Percentiles rank a stretch among this genome's conserved stretches.
Conservation (phyloP, 768 basidiomycete species). For the Crucibulum laeve region DNA sequence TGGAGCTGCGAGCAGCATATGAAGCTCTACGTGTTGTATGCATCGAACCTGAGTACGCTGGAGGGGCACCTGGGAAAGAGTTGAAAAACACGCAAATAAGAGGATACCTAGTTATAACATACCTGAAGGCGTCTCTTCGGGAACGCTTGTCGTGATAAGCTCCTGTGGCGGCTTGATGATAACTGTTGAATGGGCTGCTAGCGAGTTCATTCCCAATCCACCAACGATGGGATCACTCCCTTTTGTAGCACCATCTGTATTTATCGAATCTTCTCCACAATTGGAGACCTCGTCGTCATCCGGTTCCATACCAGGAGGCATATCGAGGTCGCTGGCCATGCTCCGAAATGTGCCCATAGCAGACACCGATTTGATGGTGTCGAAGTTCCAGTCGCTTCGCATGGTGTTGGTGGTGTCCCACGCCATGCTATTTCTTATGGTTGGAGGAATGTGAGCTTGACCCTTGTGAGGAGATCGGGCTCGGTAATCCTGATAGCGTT, state of each 20-base stretch:
- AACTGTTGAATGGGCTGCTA: conserved; percentile 68
- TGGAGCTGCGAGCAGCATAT: conserved; percentile 68
- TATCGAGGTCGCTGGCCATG: conserved; percentile 60
- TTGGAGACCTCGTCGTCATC: conserved; percentile 52
- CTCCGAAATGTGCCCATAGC: conserved; percentile 77
- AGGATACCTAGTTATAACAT: too few relatives aligned
- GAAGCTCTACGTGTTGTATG: conserved; percentile 66
- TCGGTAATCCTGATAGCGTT: conserved; percentile 79
- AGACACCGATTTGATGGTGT: conserved; percentile 69
- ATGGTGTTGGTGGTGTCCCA: conserved; percentile 78
- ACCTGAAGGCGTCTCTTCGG: conserved; percentile 24
- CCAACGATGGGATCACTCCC: conserved; percentile 50
- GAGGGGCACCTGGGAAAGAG: conserved; percentile 48
- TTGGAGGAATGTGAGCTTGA: conserved; percentile 47
- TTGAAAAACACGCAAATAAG: conserved; percentile 18
- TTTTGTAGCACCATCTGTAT: conserved; percentile 59
- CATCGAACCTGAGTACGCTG: conserved; percentile 70
- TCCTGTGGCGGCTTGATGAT: conserved; percentile 51
- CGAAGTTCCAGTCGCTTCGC: conserved; percentile 95
- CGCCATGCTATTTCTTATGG: conserved; percentile 50
- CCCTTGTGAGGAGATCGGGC: conserved; percentile 56
- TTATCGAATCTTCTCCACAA: conserved; percentile 44
- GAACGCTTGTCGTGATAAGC: conserved; percentile 16
- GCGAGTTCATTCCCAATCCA: conserved; percentile 45
- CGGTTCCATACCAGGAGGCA: conserved; percentile 52